A percentile compares a stretch with the other conserved stretches of the same genome.
phyloP scores from a whole-genome alignment of 2,329 filamentous ascomycete species.

The Neofusicoccum cordaticola region DNA sequence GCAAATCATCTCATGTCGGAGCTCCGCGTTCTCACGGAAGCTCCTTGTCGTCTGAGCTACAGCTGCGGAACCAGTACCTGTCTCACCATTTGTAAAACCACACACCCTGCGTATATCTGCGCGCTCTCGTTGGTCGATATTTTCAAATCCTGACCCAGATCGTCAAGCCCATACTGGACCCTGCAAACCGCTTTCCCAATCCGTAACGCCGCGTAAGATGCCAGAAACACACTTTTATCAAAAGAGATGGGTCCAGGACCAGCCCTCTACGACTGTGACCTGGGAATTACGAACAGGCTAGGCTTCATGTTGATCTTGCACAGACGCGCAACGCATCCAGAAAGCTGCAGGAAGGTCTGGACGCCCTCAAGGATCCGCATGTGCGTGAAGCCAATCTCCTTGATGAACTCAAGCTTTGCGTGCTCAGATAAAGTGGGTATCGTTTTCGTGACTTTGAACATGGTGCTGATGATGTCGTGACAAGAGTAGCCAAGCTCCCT shows the following conservation, averaged over 20 bases:
- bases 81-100: neutral
- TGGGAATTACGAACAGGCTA: constrained; percentile 63
- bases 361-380: constrained; percentile 99
- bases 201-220: constrained; percentile 12
- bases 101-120: neutral
- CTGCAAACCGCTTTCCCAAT: neutral
- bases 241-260: neutral
- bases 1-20: constrained; percentile 1
- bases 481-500: constrained; percentile 87
- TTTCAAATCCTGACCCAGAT: neutral
- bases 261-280: neutral
- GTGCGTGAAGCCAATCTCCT: constrained; percentile 97
- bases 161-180: neutral
- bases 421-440: constrained; percentile 90
- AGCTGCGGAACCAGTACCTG: neutral
- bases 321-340: constrained; percentile 84
- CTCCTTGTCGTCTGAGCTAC: neutral
- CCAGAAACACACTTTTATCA: constrained; percentile 1
- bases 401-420: constrained; percentile 94
- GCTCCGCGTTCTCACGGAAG: neutral
- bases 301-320: constrained; percentile 97
- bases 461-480: constrained; percentile 97
- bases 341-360: constrained; percentile 89
- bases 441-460: constrained; percentile 98
- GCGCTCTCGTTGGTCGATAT: constrained; percentile 2